Evolutionary conservation across 305 asterid genomes (phyloP).

Genomic region (Petunia hybrid): DNA sequence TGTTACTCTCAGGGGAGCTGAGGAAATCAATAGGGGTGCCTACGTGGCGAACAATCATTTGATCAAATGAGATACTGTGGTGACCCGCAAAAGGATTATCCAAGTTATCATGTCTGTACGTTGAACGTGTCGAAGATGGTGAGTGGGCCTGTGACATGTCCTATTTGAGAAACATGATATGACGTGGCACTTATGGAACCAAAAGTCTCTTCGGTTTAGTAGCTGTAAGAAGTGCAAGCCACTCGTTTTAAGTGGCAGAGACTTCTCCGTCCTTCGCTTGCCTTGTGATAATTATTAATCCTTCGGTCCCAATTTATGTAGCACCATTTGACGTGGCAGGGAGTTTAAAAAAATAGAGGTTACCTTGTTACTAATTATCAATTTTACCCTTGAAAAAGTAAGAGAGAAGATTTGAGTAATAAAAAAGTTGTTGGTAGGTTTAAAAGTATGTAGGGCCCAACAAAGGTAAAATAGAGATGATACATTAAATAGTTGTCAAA

Average conservation of each 20-base stretch:
- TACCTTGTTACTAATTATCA: too few relatives aligned
- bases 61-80: conserved; percentile 43
- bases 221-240: conserved; percentile 32
- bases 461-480: too few relatives aligned
- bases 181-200: conserved; percentile 48
- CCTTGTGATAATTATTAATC: background rate
- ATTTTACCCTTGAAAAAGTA: too few relatives aligned
- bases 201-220: background rate
- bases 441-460: too few relatives aligned
- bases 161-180: background rate
- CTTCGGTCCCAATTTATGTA: too few relatives aligned
- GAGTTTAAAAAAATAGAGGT: background rate
- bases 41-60: conserved; percentile 47
- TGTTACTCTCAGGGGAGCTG: conserved; percentile 41
- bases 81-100: conserved; percentile 48
- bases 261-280: conserved; percentile 29
- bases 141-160: conserved; percentile 31
- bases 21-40: background rate
- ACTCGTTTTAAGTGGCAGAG: conserved; percentile 50
- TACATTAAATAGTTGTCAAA: too few relatives aligned
- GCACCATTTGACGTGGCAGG: background rate
- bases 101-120: conserved; percentile 44
- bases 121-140: conserved; percentile 36
- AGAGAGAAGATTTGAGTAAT: too few relatives aligned
- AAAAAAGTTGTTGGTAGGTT: too few relatives aligned